These are phyloP conservation scores for Bidens hawaiensis DNA, from an alignment of 140 eudicot species.

Conservation along the genomic window DNA sequence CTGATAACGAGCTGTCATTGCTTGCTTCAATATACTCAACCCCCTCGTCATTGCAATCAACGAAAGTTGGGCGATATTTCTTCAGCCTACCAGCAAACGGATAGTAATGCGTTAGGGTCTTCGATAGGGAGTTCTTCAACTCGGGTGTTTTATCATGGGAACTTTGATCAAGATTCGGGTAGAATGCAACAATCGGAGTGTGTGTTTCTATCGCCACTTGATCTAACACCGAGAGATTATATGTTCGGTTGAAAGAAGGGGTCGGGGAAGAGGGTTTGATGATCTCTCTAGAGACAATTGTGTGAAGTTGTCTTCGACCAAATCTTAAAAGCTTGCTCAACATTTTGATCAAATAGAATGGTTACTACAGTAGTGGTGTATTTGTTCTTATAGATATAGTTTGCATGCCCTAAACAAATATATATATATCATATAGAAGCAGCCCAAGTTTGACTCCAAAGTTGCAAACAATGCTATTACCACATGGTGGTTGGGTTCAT, in stretches of 20 bases:
- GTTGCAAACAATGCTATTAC: too few species aligned
- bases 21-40: constrained; percentile 13
- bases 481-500: too few species aligned
- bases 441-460: too few species aligned
- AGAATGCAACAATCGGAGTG: background rate
- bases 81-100: constrained; percentile 8
- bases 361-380: too few species aligned
- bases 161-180: background rate
- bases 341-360: too few species aligned
- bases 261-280: constrained; percentile 21
- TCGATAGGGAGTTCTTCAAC: constrained; percentile 5
- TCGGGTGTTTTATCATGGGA: background rate
- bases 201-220: background rate
- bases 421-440: too few species aligned
- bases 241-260: background rate
- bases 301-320: constrained; percentile 14
- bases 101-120: background rate
- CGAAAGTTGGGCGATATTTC: background rate
- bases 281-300: constrained; percentile 14
- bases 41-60: constrained; percentile 10
- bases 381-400: too few species aligned
- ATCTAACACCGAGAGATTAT: constrained; percentile 4
- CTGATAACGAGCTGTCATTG: background rate
- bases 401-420: too few species aligned
- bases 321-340: background rate